Evolutionary conservation across 306 rosid genomes (phyloP), one percentile per base, ranked within the genome.

Genomic region (Acacia acuminata): DNA sequence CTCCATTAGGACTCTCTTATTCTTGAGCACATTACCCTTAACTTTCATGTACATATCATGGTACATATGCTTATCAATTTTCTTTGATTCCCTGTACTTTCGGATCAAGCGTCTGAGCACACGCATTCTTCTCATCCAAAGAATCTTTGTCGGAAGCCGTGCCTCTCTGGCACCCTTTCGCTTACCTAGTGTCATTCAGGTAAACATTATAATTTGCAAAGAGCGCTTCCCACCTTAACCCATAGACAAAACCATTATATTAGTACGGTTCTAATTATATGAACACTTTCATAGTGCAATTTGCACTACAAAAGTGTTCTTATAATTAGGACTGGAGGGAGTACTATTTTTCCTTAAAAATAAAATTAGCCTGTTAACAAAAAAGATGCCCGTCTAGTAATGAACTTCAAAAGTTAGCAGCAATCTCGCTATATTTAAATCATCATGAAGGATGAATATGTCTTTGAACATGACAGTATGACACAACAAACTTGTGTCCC

Each of bases 21-120:
- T 95, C 92, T 95, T 95, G 85, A 93, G 93, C 27, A 93, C 99
- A 53, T 95, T 95, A 89, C 99, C 99, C 93, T 95, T 95, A 0
- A 95, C 99, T 90, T 88, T 93, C 99, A 95, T 90, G 85, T 95
- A 95, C 99, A 93, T 95, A 84, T 93, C 98, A 88, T 95, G 99
- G 86, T 93, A 95, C 99, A 95, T 95, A 82, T 95, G 99, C 87
- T 89, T 93, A 84, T 95, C 98, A 71, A 95, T 95, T 90, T 95
- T 95, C 89, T 93, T 95, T 0, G 97, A 73, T 48, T 95, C 98
- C 38, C 99, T 71, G 75, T 95, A 95, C 97, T 95, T 95, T 85
- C 99, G 99, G 30, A 95, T 98, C 90, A 95, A 72, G 60, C 98
- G 87, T 87, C 98, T 93, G 75, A 95, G 94, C 8, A 96, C 99